Percentiles rank a stretch among this genome's conserved stretches.
Conservation (phyloP, 768 basidiomycete genomes). For the Leccinellum albellum region DNA sequence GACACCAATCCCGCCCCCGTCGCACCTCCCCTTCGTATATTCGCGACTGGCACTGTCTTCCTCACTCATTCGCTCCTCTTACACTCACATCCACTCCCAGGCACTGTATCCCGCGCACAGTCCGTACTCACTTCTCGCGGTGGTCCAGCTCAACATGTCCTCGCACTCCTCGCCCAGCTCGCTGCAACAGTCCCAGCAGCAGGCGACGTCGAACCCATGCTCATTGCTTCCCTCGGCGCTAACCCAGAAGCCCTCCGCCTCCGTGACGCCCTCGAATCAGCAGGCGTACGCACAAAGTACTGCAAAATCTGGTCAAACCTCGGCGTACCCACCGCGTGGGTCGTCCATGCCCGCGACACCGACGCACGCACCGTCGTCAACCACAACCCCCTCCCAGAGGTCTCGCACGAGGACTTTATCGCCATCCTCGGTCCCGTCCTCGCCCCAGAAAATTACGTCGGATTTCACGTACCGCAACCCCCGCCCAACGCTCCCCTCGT, state of each 20-base stretch:
- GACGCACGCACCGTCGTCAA: slow-evolving; percentile 71
- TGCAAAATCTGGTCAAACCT: slow-evolving; percentile 72
- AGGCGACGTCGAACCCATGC: slow-evolving; percentile 44
- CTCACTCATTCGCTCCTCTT: slow-evolving; percentile 68
- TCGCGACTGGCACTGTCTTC: slow-evolving; percentile 80
- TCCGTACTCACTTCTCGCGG: slow-evolving; percentile 65
- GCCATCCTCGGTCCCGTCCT: slow-evolving; percentile 75
- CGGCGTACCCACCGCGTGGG: slow-evolving; percentile 79
- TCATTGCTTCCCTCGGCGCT: slow-evolving; percentile 72
- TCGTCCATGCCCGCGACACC: slow-evolving; percentile 68
- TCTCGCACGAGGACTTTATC: slow-evolving; percentile 85
- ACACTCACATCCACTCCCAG: slow-evolving; percentile 54
- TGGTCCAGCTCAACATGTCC: slow-evolving; percentile 67
- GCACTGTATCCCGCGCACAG: slow-evolving; percentile 64
- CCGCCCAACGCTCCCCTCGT: slow-evolving; percentile 19
- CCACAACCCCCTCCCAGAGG: slow-evolving; percentile 84
- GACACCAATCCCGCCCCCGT: slow-evolving; percentile 20
- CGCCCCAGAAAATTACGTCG: slow-evolving; percentile 74
- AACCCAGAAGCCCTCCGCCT: slow-evolving; percentile 67
- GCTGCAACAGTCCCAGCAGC: slow-evolving; percentile 24
- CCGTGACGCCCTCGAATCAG: slow-evolving; percentile 58
- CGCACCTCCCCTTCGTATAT: slow-evolving; percentile 49
- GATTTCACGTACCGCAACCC: slow-evolving; percentile 18
- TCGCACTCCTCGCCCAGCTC: slow-evolving; percentile 75
- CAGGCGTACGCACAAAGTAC: slow-evolving; percentile 66